Base-by-base conservation (phyloP, 306 rosid genomes). In the Pyrus bretschneideri region DNA sequence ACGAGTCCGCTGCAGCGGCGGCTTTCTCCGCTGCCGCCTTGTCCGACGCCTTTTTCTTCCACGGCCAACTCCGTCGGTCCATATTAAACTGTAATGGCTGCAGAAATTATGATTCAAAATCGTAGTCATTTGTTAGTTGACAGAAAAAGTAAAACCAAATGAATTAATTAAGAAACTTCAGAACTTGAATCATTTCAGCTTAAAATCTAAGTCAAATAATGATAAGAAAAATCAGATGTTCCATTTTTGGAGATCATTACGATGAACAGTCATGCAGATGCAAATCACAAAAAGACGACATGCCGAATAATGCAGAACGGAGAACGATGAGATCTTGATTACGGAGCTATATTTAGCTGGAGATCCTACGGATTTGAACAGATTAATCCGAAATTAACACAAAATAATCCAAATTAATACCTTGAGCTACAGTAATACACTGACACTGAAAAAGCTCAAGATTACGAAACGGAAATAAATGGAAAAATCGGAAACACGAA, bases 41-140 rank as follows among this genome's bases (percentile, higher is more conserved):
- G 68, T 92, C 99, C 1, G 99, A 88, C 51, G 93, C 88, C 71
- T 96, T 96, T 81, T 96, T 96, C 97, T 96, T 96, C 99, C 99
- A 96, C 2, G 99, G 99, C 99, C 99, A 96, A 60, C 99, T 76
- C 49, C 93, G 88, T 33, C 97, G 89, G 72, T 95, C 99, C 99
- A 96, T 96, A 38, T 74, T 78, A 82, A 71, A 80, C 80, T 85
- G 57, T 33, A 80, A 70, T 61, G 42, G 61, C 83, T 81, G 31
- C 69, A 80, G 4, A 55, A 23, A 19, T 25, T 33, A 66, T 9
- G 3, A 35, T 62, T 66, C 40, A 42, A 54, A 77, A 81, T 33
- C 44, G 73, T 18, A 52, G 25, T 74, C 17, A 80, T 22, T 25
- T 29, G 80, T 29, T 25, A 31, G 58, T 70, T n/a, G 14, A 44